Base-by-base conservation (phyloP, 2,329 filamentous ascomycete species). In the Aspergillus transmontanensis region DNA sequence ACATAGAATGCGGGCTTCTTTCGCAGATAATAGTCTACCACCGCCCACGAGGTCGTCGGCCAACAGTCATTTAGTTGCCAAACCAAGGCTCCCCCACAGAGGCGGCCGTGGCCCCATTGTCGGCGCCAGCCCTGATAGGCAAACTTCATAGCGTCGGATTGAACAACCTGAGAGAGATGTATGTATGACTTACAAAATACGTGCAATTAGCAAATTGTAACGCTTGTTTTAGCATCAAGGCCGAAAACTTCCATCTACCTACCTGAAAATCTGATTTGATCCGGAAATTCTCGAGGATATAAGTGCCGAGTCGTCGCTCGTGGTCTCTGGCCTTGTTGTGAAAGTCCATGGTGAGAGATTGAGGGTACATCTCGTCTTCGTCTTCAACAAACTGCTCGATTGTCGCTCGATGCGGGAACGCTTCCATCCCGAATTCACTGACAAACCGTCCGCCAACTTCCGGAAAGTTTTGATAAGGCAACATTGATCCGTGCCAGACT, bases 291-390 rank as follows among this genome's bases (percentile, higher is more conserved):
- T 97, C 94, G 3, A 92, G 91, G 2, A 97, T 83, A 73, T 97
- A 97, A 1, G 93, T 87, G 1, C 93, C 93, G 60, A 97, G 87
- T 45, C 92, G 85, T 26, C 93, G 87, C 76, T 95, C 92, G 73
- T 96, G 92, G 0, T 93, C 93, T 56, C 89, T 89, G 2, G 93
- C 94, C 79, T 97, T 97, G 83, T 97, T 97, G 83, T 97, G 94
- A 75, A 96, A 96, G 76, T 97, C 93, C 36, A 97, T 80, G 6
- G 93, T 94, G 30, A 90, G 89, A 6, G 91, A 94, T 74, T 96
- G 92, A 4, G 93, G 85, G 75, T 91, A 94, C 3, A 91, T 85
- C 71, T 97, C 92, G 1, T 86, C 85, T 55, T 92, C 86, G 58
- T 89, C 84, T 59, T 83, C 84, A 59, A 96, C 85, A 75, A 87